Conservation (phyloP, 2,329 filamentous ascomycete species). For the Cordyceps fumosorosea region DNA sequence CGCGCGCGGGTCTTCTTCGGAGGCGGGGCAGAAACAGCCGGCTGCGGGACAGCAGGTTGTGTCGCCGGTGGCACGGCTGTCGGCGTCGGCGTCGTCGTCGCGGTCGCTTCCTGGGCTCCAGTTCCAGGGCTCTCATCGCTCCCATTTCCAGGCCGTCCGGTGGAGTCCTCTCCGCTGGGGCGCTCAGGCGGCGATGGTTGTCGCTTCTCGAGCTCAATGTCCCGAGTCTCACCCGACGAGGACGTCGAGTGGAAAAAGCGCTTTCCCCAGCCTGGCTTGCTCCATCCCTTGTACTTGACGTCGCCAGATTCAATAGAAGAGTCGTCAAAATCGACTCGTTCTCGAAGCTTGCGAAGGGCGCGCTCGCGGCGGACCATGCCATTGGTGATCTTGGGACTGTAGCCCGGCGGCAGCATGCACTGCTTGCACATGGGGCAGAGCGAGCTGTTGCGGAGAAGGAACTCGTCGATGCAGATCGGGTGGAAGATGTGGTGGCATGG, state of each 20-base stretch:
- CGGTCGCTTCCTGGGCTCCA: neutral
- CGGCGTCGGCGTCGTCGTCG: neutral
- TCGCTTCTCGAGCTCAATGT: slow-evolving; percentile 9
- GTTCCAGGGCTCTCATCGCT: neutral
- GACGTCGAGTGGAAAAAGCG: slow-evolving; percentile 26
- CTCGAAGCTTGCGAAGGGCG: slow-evolving; percentile 55
- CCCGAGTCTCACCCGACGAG: slow-evolving; percentile 16
- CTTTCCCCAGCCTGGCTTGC: slow-evolving; percentile 18
- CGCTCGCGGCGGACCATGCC: slow-evolving; percentile 79
- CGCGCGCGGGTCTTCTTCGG: slow-evolving; percentile 14
- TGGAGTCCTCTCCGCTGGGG: neutral
- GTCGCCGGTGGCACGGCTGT: neutral
- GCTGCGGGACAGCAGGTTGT: neutral
- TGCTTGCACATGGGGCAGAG: slow-evolving; percentile 89
- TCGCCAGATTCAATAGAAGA: slow-evolving; percentile 26
- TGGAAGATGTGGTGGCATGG: slow-evolving; percentile 93
- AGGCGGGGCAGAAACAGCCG: slow-evolving; percentile 5
- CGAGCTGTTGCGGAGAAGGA: slow-evolving; percentile 70
- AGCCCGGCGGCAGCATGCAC: slow-evolving; percentile 64
- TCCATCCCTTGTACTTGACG: slow-evolving; percentile 30
- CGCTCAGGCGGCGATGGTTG: neutral
- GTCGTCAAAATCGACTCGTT: slow-evolving; percentile 41
- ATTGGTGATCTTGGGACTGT: slow-evolving; percentile 69
- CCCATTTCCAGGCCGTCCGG: neutral
- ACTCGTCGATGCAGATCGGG: slow-evolving; percentile 82